These are phyloP conservation scores for Tylopilus subfusipes DNA, from an alignment of 768 basidiomycete genomes.

Conservation along the genomic window DNA sequence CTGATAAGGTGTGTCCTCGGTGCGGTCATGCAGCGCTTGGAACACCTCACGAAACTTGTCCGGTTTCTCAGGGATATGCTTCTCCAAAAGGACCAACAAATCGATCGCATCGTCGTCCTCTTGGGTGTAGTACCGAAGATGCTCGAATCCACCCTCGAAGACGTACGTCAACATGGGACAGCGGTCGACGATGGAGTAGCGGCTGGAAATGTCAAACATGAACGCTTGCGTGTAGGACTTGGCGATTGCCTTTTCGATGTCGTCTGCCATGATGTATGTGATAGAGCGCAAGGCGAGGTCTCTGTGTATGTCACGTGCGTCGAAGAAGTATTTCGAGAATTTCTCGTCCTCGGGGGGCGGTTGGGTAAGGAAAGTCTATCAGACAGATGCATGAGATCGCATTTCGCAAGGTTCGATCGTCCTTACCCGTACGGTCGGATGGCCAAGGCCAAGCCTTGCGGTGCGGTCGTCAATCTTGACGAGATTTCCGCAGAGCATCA, in stretches of 20 bases:
- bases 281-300: conserved; percentile 31
- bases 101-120: conserved; percentile 28
- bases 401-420: not conserved
- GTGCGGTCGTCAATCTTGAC: conserved; percentile 25
- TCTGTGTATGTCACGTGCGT: conserved; percentile 19
- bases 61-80: conserved; percentile 20
- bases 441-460: conserved; percentile 19
- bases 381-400: not conserved
- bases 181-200: conserved; percentile 21
- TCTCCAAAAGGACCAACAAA: conserved; percentile 18
- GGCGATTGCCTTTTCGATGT: conserved; percentile 23
- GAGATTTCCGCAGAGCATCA: conserved; percentile 26
- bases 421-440: conserved; percentile 25
- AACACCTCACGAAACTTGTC: conserved; percentile 22
- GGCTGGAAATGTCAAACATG: conserved; percentile 28
- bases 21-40: conserved; percentile 25
- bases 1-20: conserved; percentile 18
- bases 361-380: conserved; percentile 25
- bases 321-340: conserved; percentile 19
- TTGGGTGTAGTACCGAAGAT: conserved; percentile 23
- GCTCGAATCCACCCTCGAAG: conserved; percentile 27
- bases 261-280: conserved; percentile 25
- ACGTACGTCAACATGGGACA: conserved; percentile 30
- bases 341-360: conserved; percentile 10
- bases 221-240: conserved; percentile 22